Conservation (phyloP, 2,329 filamentous ascomycete genomes). For the Ilyonectria mors-panacis region DNA sequence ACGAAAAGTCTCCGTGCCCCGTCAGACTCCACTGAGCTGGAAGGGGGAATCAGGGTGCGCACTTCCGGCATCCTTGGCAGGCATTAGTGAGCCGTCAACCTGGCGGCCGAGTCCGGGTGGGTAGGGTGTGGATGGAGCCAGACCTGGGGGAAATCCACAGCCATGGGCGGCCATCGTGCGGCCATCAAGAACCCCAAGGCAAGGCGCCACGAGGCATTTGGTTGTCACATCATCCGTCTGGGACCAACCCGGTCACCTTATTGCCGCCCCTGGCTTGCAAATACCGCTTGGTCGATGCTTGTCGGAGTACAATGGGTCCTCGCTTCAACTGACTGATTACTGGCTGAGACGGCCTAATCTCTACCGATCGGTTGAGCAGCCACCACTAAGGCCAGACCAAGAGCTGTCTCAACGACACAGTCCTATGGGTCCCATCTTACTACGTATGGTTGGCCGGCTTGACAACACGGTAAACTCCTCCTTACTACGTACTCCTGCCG, state of each 20-base stretch:
- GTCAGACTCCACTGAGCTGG: constrained; percentile 34
- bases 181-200: constrained; percentile 16
- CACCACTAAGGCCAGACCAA: constrained; percentile 30
- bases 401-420: constrained; percentile 26
- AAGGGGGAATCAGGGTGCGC: constrained; percentile 30
- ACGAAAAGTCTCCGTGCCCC: constrained; percentile 29
- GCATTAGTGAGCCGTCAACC: constrained; percentile 32
- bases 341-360: constrained; percentile 23
- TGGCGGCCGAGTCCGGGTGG: constrained; percentile 11
- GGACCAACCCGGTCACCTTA: constrained; percentile 19
- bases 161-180: background rate
- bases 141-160: constrained; percentile 32
- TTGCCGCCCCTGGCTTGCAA: constrained; percentile 32
- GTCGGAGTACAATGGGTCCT: background rate
- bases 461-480: constrained; percentile 5
- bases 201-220: constrained; percentile 33
- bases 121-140: constrained; percentile 25
- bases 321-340: constrained; percentile 10
- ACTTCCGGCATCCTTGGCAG: constrained; percentile 31
- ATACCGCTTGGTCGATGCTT: constrained; percentile 22
- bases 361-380: constrained; percentile 18
- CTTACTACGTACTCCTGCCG: background rate
- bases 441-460: constrained; percentile 1
- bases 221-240: constrained; percentile 26
- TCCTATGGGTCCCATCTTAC: constrained; percentile 31